Evolutionary conservation across 441 rosid species (phyloP).

Genomic region (Populus trichocarpa): DNA sequence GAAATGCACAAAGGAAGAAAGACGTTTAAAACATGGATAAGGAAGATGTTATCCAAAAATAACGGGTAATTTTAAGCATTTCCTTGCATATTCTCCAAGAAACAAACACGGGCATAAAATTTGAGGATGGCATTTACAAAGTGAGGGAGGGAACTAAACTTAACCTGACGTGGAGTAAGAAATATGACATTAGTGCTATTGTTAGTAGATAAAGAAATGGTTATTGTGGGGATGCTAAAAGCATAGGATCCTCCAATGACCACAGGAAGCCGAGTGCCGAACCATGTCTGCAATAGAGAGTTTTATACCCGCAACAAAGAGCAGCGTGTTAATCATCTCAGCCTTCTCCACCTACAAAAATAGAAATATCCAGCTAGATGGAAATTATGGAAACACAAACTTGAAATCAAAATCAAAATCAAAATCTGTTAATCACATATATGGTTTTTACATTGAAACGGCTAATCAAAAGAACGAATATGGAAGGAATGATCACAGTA

Average conservation of each 20-base stretch:
- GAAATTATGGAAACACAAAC: not conserved
- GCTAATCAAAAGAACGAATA: slow-evolving; percentile 70
- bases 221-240: slow-evolving; percentile 58
- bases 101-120: not conserved
- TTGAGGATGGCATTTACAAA: not conserved
- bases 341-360: slow-evolving; percentile 70
- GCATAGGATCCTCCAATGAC: slow-evolving; percentile 76
- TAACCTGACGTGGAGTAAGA: slow-evolving; percentile 52
- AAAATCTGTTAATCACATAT: no score
- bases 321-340: slow-evolving; percentile 56
- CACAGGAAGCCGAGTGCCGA: slow-evolving; percentile 76
- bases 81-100: not conserved
- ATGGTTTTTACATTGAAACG: slow-evolving; percentile 59
- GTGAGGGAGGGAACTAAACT: not conserved
- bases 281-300: slow-evolving; percentile 60
- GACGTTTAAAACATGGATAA: no score
- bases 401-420: not conserved
- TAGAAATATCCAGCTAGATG: not conserved
- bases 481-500: slow-evolving; percentile 60
- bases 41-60: no score
- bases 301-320: slow-evolving; percentile 70
- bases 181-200: slow-evolving; percentile 15
- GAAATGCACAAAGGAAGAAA: not conserved
- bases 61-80: not conserved
- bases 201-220: slow-evolving; percentile 52